Percentiles rank a stretch among this genome's conserved stretches.
phyloP scores from a whole-genome alignment of 768 basidiomycete species.

The Pleurotus eryngii region DNA sequence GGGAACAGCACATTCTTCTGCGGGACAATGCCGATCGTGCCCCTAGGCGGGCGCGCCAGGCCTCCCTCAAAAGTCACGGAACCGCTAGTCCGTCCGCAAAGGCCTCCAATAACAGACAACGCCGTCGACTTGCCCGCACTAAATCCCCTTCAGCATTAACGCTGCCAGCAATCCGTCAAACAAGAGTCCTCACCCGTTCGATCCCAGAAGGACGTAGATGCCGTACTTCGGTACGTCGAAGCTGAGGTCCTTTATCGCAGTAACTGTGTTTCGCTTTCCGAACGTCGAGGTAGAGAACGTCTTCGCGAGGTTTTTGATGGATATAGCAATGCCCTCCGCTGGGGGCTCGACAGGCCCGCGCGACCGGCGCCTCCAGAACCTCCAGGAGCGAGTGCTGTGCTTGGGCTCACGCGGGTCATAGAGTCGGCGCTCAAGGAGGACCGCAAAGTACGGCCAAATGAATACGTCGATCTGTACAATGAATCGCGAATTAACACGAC shows the following conservation, averaged over 20 bases:
- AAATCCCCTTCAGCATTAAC: slow-evolving; percentile 4
- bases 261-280: slow-evolving; percentile 44
- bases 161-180: not conserved
- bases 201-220: slow-evolving; percentile 75
- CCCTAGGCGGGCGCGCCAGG: slow-evolving; percentile 49
- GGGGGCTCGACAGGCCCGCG: slow-evolving; percentile 12
- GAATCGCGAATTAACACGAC: not conserved
- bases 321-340: slow-evolving; percentile 50
- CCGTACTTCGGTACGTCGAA: slow-evolving; percentile 68
- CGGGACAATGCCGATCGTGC: slow-evolving; percentile 72
- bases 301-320: slow-evolving; percentile 58
- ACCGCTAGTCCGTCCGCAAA: slow-evolving; percentile 58
- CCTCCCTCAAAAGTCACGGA: slow-evolving; percentile 55
- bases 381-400: slow-evolving; percentile 21
- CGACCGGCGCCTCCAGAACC: slow-evolving; percentile 31
- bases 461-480: slow-evolving; percentile 59
- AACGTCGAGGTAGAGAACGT: slow-evolving; percentile 51
- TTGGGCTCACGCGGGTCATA: slow-evolving; percentile 54
- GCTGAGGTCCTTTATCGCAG: slow-evolving; percentile 63
- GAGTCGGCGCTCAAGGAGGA: slow-evolving; percentile 52
- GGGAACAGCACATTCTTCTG: slow-evolving; percentile 84
- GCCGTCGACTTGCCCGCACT: slow-evolving; percentile 79
- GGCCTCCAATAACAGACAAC: slow-evolving; percentile 62
- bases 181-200: slow-evolving; percentile 52
- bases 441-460: slow-evolving; percentile 68